These are phyloP conservation scores for Nematodospora valgi DNA, from an alignment of 805 yeast species.

Conservation along the genomic window DNA sequence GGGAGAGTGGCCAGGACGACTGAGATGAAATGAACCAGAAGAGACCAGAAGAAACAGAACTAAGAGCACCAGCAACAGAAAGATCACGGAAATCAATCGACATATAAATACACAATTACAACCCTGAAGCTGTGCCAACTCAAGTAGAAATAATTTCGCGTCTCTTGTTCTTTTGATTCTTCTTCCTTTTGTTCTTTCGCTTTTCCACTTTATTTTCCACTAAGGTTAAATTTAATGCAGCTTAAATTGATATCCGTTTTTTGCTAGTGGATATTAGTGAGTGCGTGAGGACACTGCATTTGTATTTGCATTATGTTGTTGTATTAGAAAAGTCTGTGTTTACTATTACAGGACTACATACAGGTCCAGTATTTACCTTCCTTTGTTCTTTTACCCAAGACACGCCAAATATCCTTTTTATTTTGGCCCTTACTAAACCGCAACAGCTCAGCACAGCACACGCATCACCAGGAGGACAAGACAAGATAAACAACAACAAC, in stretches of 20 bases:
- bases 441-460: too few relatives aligned
- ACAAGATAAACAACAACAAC: too few relatives aligned
- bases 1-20: neutral
- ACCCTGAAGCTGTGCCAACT: too few relatives aligned
- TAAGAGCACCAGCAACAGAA: neutral
- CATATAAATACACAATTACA: too few relatives aligned
- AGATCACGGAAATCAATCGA: neutral
- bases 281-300: neutral
- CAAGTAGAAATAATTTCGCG: too few relatives aligned
- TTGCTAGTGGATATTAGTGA: too few relatives aligned
- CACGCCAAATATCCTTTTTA: too few relatives aligned
- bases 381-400: neutral
- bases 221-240: neutral
- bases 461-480: too few relatives aligned
- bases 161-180: too few relatives aligned
- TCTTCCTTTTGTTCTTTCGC: too few relatives aligned
- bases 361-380: neutral
- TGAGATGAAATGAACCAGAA: neutral
- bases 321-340: neutral
- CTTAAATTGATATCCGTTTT: too few relatives aligned
- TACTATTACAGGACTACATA: neutral
- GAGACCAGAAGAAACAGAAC: neutral
- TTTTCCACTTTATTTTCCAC: neutral
- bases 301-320: neutral
- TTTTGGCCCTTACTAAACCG: too few relatives aligned